phyloP scores from a whole-genome alignment of 345 rosid genomes.

The Noccaea caerulescens region DNA sequence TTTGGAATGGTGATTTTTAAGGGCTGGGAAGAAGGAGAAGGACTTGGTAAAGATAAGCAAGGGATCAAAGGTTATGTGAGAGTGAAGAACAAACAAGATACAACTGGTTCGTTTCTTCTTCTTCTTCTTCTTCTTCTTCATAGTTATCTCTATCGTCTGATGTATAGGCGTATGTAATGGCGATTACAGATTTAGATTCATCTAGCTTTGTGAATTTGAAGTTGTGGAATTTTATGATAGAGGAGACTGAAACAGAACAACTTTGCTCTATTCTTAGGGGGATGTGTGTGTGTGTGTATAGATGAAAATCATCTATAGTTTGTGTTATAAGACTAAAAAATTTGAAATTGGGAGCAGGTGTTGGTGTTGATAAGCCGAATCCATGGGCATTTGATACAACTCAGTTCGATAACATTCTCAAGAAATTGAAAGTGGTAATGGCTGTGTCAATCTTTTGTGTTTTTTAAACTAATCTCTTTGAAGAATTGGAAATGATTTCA shows the following conservation, averaged over 20 bases:
- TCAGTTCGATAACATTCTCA: constrained; percentile 90
- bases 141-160: background rate
- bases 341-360: constrained; percentile 52
- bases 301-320: constrained; percentile 4
- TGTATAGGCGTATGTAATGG: background rate
- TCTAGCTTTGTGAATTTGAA: background rate
- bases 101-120: constrained; percentile 54
- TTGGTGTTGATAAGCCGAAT: constrained; percentile 88
- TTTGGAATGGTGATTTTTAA: constrained; percentile 35
- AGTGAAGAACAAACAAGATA: constrained; percentile 91
- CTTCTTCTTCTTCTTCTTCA: constrained; percentile 23
- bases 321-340: background rate
- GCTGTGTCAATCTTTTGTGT: background rate
- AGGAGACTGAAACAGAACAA: constrained; percentile 9
- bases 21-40: constrained; percentile 99
- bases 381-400: constrained; percentile 96
- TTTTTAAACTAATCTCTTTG: background rate
- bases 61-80: constrained; percentile 89
- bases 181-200: background rate
- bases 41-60: constrained; percentile 96
- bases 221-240: constrained; percentile 3
- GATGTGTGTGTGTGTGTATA: background rate
- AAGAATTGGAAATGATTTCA: background rate
- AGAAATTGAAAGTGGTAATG: constrained; percentile 89
- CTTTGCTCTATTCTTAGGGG: background rate